Evolutionary conservation across 2,329 filamentous ascomycete genomes (phyloP), one percentile per base, ranked within the genome.

Genomic region (Beauveria bassiana): DNA sequence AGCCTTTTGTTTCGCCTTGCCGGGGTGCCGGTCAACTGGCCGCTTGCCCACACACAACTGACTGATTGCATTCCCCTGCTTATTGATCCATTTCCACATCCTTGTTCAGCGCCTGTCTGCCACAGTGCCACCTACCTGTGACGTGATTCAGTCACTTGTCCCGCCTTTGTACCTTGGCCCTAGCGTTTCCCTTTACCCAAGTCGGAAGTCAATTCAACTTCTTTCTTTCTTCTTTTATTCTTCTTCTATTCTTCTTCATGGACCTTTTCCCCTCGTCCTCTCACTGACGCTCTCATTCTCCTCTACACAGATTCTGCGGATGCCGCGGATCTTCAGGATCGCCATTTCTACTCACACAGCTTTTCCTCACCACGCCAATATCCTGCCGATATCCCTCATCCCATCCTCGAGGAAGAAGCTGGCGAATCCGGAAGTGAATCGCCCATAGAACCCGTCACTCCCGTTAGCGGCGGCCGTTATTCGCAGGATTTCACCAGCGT

Each of bases 361-460:
- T 70, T 68, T 64, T 73, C 76, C 9, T 79, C 79, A 24, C 77
- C 79, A 16, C 77, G 75, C 60, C 78, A 80, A 50, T 78, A 75
- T 65, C 75, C 79, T 58, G 76, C 78, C 66, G 81, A 84, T 58
- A 72, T 83, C 10, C 73, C 76, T 65, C 77, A 74, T 64, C 78
- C 82, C 60, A 85, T 86, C 64, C 76, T 79, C 57, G 73, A 75
- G 65, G 83, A 86, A 73, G 59, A 61, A 69, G 79, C 79, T 70
- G 82, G 82, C 72, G 84, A 86, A 69, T 85, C 83, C 9, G 79
- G 81, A 64, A 85, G 80, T 71, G 84, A 86, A 67, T 80, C 79
- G 26, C 75, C 78, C 61, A 81, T 82, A 73, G 85, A 87, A 65
- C 85, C 85, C 50, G 76, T 84, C 62, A 87, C 85, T 24, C 85